A percentile compares a stretch with the other conserved stretches of the same genome.
Evolutionary conservation across 208 protist species (phyloP).

Genomic region (Leishmania major): DNA sequence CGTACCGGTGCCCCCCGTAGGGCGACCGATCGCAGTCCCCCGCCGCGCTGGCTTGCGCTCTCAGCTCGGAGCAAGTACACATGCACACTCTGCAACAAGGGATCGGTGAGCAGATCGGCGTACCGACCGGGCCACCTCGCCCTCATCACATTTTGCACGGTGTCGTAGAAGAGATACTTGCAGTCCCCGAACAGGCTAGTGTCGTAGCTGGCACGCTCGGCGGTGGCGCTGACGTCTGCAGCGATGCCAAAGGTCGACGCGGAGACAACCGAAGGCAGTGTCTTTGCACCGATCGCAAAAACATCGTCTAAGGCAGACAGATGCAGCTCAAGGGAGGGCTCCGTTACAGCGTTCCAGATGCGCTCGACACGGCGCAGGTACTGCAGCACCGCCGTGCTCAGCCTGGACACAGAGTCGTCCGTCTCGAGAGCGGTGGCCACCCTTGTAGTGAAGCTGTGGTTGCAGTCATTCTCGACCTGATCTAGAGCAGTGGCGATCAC

Average conservation of each 20-base stretch:
- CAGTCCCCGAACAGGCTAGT: constrained; percentile 9
- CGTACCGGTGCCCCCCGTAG: constrained; percentile 1
- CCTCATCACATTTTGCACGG: constrained; percentile 18
- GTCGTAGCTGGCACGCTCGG: constrained; percentile 11
- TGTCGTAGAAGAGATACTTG: constrained; percentile 24
- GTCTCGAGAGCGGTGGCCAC: background rate
- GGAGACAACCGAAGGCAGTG: background rate
- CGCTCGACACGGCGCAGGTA: constrained; percentile 26
- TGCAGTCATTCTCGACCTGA: constrained; percentile 10
- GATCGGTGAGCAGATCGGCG: constrained; percentile 21
- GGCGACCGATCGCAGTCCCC: constrained; percentile 6
- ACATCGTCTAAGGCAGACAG: constrained; percentile 10
- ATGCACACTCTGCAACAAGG: constrained; percentile 35
- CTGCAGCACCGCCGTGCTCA: constrained; percentile 10
- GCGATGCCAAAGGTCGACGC: background rate
- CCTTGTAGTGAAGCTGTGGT: background rate
- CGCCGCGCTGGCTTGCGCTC: constrained; percentile 3
- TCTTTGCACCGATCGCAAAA: constrained; percentile 6
- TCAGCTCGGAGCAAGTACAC: constrained; percentile 33
- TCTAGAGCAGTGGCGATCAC: constrained; percentile 4
- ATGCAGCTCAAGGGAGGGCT: constrained; percentile 17
- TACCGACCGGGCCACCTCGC: constrained; percentile 8
- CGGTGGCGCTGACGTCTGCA: background rate
- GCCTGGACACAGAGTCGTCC: constrained; percentile 6
- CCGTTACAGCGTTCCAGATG: constrained; percentile 24